Percentiles rank a stretch among this genome's conserved stretches.
phyloP scores from a whole-genome alignment of 139 green algal species.

The Mesostigma viride region DNA sequence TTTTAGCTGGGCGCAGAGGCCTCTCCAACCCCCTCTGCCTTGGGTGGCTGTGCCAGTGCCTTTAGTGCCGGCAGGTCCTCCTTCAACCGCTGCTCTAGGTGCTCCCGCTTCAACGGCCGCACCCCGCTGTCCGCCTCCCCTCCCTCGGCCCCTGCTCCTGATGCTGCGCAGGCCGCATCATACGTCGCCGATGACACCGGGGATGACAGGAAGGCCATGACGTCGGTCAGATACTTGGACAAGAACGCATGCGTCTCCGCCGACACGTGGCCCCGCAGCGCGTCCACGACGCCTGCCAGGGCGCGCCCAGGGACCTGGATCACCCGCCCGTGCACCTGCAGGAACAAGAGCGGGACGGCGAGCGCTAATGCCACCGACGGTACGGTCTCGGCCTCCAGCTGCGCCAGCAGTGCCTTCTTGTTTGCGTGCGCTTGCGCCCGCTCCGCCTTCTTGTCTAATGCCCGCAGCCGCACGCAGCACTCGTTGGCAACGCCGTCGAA shows the following conservation, averaged over 20 bases:
- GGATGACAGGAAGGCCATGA: too few species aligned
- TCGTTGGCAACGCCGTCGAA: slow-evolving; percentile 41
- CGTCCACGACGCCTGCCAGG: slow-evolving; percentile 7
- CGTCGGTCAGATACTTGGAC: too few species aligned
- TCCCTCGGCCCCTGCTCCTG: too few species aligned
- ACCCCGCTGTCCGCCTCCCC: too few species aligned
- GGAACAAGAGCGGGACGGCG: slow-evolving; percentile 51
- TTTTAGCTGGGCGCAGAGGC: too few species aligned
- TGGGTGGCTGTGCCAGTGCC: too few species aligned
- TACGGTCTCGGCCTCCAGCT: slow-evolving; percentile 38
- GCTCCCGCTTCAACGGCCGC: too few species aligned
- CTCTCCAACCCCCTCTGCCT: too few species aligned
- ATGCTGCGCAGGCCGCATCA: too few species aligned
- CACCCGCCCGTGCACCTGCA: slow-evolving; percentile 15
- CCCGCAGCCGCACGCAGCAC: slow-evolving; percentile 47
- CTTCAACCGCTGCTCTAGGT: too few species aligned
- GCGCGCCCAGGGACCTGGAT: slow-evolving; percentile 38
- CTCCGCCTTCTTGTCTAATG: slow-evolving; percentile 69
- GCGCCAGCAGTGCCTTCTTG: slow-evolving; percentile 22
- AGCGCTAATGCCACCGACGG: slow-evolving; percentile 51
- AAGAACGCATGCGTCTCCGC: neutral
- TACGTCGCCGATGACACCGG: too few species aligned
- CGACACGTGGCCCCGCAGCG: neutral
- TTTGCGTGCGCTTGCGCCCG: slow-evolving; percentile 25
- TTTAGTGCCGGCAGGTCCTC: too few species aligned